Conservation (phyloP, 2,329 filamentous ascomycete genomes). For the Xylariales sp. region DNA sequence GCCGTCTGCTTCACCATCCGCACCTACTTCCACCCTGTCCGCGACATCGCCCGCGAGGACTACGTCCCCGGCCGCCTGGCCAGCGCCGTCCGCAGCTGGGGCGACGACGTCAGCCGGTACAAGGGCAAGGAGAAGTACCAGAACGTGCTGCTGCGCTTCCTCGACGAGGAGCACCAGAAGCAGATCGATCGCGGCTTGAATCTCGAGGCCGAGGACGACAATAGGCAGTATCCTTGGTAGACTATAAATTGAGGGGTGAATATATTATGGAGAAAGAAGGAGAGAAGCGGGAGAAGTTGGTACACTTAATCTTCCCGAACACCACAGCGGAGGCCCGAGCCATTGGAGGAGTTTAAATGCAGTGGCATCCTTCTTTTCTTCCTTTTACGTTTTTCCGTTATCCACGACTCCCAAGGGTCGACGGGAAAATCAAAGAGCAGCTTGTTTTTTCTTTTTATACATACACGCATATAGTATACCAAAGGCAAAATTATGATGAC, state of each 20-base stretch:
- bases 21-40: constrained; percentile 73
- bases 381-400: too few relatives aligned
- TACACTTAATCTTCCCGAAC: too few relatives aligned
- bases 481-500: too few relatives aligned
- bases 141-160: constrained; percentile 68
- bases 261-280: too few relatives aligned
- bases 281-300: too few relatives aligned
- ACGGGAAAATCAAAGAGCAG: too few relatives aligned
- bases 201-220: constrained; percentile 54
- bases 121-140: constrained; percentile 74
- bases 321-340: too few relatives aligned
- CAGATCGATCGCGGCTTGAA: constrained; percentile 67
- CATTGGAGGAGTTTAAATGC: too few relatives aligned
- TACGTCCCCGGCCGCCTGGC: constrained; percentile 76
- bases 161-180: constrained; percentile 70
- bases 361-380: too few relatives aligned
- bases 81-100: constrained; percentile 77
- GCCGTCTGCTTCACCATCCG: constrained; percentile 71
- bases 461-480: too few relatives aligned
- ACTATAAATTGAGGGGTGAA: neutral
- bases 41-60: constrained; percentile 62
- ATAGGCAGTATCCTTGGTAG: constrained; percentile 57
- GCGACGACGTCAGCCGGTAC: constrained; percentile 69
- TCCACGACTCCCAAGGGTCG: too few relatives aligned
- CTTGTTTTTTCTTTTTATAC: too few relatives aligned